Conservation (phyloP, 2,329 filamentous ascomycete genomes). For the Colletotrichum musae region DNA sequence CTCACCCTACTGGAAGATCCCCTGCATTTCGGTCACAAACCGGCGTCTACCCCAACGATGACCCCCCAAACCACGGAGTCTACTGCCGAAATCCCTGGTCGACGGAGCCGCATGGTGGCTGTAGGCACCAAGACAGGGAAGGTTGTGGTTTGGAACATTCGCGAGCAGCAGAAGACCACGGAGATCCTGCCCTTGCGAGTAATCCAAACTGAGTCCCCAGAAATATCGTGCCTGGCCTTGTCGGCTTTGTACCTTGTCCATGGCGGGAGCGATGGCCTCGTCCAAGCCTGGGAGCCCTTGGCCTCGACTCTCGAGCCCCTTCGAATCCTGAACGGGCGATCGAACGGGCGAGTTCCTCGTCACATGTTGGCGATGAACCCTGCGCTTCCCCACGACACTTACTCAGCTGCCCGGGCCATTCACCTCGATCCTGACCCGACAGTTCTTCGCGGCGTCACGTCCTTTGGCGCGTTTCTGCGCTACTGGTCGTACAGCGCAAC, state of each 20-base stretch:
- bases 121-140: slow-evolving; percentile 84
- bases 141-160: slow-evolving; percentile 89
- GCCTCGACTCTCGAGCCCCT: slow-evolving; percentile 84
- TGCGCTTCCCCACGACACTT: slow-evolving; percentile 78
- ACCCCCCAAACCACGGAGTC: slow-evolving; percentile 58
- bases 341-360: slow-evolving; percentile 85
- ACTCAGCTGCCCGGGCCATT: slow-evolving; percentile 87
- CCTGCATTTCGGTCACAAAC: slow-evolving; percentile 65
- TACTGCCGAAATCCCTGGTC: slow-evolving; percentile 80
- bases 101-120: slow-evolving; percentile 84
- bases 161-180: slow-evolving; percentile 75
- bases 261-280: slow-evolving; percentile 93
- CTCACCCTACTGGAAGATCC: slow-evolving; percentile 85
- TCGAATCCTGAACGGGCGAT: slow-evolving; percentile 88
- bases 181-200: slow-evolving; percentile 79
- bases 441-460: slow-evolving; percentile 86
- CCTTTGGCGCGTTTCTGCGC: slow-evolving; percentile 87
- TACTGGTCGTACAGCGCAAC: slow-evolving; percentile 96
- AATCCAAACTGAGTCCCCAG: slow-evolving; percentile 91
- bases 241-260: slow-evolving; percentile 91
- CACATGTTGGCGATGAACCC: slow-evolving; percentile 70
- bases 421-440: slow-evolving; percentile 90
- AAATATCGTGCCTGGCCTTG: slow-evolving; percentile 85
- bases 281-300: slow-evolving; percentile 97
- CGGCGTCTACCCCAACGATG: slow-evolving; percentile 56